phyloP scores from a whole-genome alignment of 768 basidiomycete genomes.

The Hemileccinum rubropunctum region DNA sequence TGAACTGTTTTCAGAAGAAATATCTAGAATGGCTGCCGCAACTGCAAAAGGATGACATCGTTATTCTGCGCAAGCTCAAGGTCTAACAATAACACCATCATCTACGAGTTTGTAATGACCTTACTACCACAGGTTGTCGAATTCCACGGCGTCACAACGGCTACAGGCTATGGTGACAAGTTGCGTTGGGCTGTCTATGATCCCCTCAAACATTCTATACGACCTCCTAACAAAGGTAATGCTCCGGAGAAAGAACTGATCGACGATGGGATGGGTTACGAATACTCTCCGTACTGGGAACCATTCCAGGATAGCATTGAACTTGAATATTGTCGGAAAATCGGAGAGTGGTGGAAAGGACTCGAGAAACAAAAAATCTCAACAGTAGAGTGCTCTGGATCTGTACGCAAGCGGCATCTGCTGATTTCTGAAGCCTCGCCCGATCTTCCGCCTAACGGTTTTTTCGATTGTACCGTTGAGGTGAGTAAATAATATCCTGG shows the following conservation, averaged over 20 bases:
- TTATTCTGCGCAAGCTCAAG: slow-evolving; percentile 51
- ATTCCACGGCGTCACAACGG: slow-evolving; percentile 32
- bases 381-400: slow-evolving; percentile 8
- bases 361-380: slow-evolving; percentile 18
- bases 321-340: slow-evolving; percentile 40
- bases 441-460: slow-evolving; percentile 42
- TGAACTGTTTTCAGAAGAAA: slow-evolving; percentile 53
- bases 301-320: slow-evolving; percentile 36
- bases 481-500: slow-evolving; percentile 32
- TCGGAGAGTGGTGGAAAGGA: slow-evolving; percentile 54
- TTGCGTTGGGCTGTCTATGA: slow-evolving; percentile 58
- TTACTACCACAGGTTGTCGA: slow-evolving; percentile 29
- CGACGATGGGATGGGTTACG: slow-evolving; percentile 36
- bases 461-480: slow-evolving; percentile 64
- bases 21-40: slow-evolving; percentile 50
- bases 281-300: slow-evolving; percentile 45
- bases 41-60: slow-evolving; percentile 45
- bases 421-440: slow-evolving; percentile 52
- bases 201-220: slow-evolving; percentile 34
- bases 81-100: slow-evolving; percentile 27
- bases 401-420: slow-evolving; percentile 37
- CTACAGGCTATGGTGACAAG: slow-evolving; percentile 45
- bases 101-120: background rate
- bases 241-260: slow-evolving; percentile 35
- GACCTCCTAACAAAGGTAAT: slow-evolving; percentile 36